Evolutionary conservation across 345 rosid genomes (phyloP), one percentile per base, ranked within the genome.

Genomic region (Syzygium jambos): DNA sequence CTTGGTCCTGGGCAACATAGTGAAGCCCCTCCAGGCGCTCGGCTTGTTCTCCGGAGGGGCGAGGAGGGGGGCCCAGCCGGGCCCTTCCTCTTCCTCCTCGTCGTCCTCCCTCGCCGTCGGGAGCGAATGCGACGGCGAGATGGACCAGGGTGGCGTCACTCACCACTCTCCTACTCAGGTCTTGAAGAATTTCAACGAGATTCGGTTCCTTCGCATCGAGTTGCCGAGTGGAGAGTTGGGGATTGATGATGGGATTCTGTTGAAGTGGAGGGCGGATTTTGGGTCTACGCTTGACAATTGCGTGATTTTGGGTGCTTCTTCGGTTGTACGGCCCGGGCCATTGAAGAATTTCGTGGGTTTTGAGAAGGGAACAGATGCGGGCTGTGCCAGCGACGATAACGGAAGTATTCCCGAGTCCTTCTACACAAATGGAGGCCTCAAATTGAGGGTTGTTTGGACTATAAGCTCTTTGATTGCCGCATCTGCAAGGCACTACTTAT

Each of bases 111-210:
- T 87, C 73, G 19, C 92, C 9, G 94, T 91, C 15, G 97, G 93
- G 38, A 89, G 83, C 68, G 92, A 88, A 7, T 94, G 93, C 19
- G 95, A 91, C 21, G 93, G 93, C 4, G 99, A 95, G 87, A 90
- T 88, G 86, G 99, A 97, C 83, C 98, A 92, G 87, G 96, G 92
- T 0, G 96, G 97, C 8, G 98, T 98, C 19, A 96, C 98, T 49
- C 99, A 98, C 88, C 99, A 95, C 88, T 98, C 99, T 0, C 99
- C 99, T 0, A 94, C 97, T 2, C 99, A 96, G 91, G 99, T 98
- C 27, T 89, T 98, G 84, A 93, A 92, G 90, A 98, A 96, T 90
- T 98, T 98, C 86, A 92, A 93, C 27, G 99, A 98, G 95, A 93
- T 98, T 92, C 97, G 97, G 61, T 92, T 90, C 91, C 89, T 98